phyloP scores from a whole-genome alignment of 108 stramenopile genomes.

The Schizochytrium sp. region DNA sequence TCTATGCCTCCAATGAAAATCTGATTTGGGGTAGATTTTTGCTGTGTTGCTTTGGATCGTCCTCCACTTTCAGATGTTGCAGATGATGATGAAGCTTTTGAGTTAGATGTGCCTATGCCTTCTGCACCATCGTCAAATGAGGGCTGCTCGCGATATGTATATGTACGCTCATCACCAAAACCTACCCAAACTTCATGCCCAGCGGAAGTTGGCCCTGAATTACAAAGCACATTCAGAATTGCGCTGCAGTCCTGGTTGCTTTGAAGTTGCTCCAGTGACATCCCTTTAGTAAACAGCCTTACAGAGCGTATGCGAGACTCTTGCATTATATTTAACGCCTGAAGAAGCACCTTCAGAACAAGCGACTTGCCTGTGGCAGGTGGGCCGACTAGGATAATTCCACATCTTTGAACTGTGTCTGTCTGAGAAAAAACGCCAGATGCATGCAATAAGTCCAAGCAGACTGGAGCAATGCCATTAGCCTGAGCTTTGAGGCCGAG shows the following conservation, averaged over 20 bases:
- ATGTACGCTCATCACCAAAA: too few relatives aligned
- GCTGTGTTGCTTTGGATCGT: neutral
- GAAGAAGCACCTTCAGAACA: neutral
- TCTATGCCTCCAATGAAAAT: neutral
- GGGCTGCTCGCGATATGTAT: too few relatives aligned
- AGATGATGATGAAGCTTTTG: too few relatives aligned
- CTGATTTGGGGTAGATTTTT: neutral
- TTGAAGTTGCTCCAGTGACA: too few relatives aligned
- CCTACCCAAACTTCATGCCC: too few relatives aligned
- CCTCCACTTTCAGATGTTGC: too few relatives aligned
- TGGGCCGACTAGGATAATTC: neutral
- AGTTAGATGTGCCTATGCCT: too few relatives aligned
- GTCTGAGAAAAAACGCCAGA: neutral
- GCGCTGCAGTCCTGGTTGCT: too few relatives aligned
- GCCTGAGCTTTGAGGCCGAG: neutral
- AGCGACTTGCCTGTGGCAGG: conserved; percentile 30
- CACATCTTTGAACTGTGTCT: neutral
- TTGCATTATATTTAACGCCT: neutral
- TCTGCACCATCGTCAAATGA: too few relatives aligned
- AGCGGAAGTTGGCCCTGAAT: too few relatives aligned
- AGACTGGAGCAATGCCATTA: neutral
- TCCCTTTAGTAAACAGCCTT: neutral
- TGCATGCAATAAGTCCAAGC: neutral
- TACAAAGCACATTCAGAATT: too few relatives aligned
- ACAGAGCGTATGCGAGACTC: neutral